Evolutionary conservation across 345 rosid species (phyloP), one percentile per base, ranked within the genome.

Genomic region (Crucihimalaya himalaica): DNA sequence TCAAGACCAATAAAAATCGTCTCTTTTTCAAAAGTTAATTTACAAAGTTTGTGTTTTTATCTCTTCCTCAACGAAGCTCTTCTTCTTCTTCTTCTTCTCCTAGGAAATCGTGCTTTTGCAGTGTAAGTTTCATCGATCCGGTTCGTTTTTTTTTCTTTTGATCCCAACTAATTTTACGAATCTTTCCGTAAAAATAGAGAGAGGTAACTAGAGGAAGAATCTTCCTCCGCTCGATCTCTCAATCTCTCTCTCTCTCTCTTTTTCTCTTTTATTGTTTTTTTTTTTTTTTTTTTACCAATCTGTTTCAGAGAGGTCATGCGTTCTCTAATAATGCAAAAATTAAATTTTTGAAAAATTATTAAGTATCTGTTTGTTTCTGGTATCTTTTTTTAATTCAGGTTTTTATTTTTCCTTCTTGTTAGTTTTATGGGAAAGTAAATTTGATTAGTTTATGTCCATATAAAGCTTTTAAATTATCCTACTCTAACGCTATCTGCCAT

Each of bases 161-260:
- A 10, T 48, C 27, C 21, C 39, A 28, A 55, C 71, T 35, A 77
- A 56, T 27, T n/a, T 77, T 63, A 63, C 64, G 71, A 76, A 63
- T 27, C 35, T 67, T 35, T 43, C 68, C 69, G 77, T 57, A 65
- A 71, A 58, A 77, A 65, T 71, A 64, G 64, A 77, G 63, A 65
- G 55, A 52, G 37, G 63, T 39, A 58, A 37, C 29, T 48, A 10
- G 19, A 66, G 56, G 76, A 71, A 55, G 80, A 65, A 58, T 77
- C 76, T 77, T 63, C 71, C 75, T 70, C 80, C 75, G 65, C 61
- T 69, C 65, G 66, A 54, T 76, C 51, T 8, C 31, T 64, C n/a
- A 7, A 6, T 6, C 35, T 63, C 56, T 37, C 55, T 63, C 42
- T 63, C 42, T 46, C 35, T 70, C 25, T 68, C 35, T 70, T 18